These are phyloP conservation scores for Falciphora oryzae DNA, from an alignment of 2,329 filamentous ascomycete genomes.

Conservation along the genomic window DNA sequence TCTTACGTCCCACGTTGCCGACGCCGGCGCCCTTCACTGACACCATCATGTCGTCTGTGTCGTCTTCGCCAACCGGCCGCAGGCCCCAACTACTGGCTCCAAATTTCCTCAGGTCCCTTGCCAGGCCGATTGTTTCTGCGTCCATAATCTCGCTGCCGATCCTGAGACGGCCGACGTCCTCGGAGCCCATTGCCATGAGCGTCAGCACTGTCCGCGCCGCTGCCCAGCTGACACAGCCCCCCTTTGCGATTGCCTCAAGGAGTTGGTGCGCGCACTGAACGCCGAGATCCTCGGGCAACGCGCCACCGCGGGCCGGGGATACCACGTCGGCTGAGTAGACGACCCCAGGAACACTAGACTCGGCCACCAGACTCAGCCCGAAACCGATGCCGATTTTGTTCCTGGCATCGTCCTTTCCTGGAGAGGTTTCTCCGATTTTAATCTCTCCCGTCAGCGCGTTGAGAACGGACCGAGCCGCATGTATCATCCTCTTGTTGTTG, in stretches of 20 bases:
- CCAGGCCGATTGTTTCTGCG: conserved; percentile 73
- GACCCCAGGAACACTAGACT: conserved; percentile 75
- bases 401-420: conserved; percentile 51
- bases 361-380: conserved; percentile 83
- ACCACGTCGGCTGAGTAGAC: conserved; percentile 83
- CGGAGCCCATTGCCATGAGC: conserved; percentile 96
- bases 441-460: conserved; percentile 85
- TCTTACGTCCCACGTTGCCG: conserved; percentile 91
- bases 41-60: conserved; percentile 66
- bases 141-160: conserved; percentile 77
- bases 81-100: conserved; percentile 89
- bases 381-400: conserved; percentile 81
- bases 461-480: conserved; percentile 77
- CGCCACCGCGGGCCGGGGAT: conserved; percentile 69
- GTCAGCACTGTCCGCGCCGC: conserved; percentile 72
- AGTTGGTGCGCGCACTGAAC: conserved; percentile 84
- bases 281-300: conserved; percentile 85
- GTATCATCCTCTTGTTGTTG: conserved; percentile 94
- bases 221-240: conserved; percentile 71
- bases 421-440: conserved; percentile 62
- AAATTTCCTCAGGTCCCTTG: conserved; percentile 81
- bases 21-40: conserved; percentile 91
- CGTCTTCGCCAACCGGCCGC: conserved; percentile 64
- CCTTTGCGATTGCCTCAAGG: conserved; percentile 73
- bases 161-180: conserved; percentile 85